Evolutionary conservation across 2,329 filamentous ascomycete genomes (phyloP).

Genomic region (Elsinoe necatrix): DNA sequence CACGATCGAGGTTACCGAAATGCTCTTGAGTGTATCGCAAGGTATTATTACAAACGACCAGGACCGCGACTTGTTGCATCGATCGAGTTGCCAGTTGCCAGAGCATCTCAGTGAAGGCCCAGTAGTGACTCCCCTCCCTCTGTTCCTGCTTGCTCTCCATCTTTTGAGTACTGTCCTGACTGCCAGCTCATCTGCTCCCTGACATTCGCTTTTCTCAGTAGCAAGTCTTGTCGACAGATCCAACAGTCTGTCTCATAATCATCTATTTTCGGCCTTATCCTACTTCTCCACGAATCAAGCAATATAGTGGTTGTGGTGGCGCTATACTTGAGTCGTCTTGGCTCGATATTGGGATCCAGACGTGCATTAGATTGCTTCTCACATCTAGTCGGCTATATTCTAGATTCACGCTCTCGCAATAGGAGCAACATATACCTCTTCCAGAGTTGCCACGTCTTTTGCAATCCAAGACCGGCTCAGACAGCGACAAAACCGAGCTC

Average conservation of each 20-base stretch:
- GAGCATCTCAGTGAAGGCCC: too few relatives aligned
- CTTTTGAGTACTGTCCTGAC: too few relatives aligned
- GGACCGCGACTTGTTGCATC: too few relatives aligned
- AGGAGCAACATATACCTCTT: not conserved
- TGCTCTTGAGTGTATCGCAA: too few relatives aligned
- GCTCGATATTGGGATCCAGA: not conserved
- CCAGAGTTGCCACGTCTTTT: not conserved
- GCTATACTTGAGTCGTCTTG: slow-evolving; percentile 4
- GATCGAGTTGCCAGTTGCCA: too few relatives aligned
- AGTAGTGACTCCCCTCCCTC: too few relatives aligned
- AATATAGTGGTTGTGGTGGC: not conserved
- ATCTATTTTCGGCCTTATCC: not conserved
- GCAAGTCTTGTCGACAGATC: not conserved
- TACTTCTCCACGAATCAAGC: not conserved
- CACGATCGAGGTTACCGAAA: too few relatives aligned
- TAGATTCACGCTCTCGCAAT: not conserved
- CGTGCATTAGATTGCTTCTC: not conserved
- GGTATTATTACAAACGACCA: too few relatives aligned
- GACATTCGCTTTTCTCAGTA: not conserved
- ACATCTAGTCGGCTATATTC: not conserved
- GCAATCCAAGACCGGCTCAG: not conserved
- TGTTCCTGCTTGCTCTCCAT: too few relatives aligned
- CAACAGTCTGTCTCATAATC: not conserved
- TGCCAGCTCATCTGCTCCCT: not conserved
- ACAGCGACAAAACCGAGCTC: too few relatives aligned